Conservation (phyloP, 73 alveolate species). For the Paramecium pentaurelia region DNA sequence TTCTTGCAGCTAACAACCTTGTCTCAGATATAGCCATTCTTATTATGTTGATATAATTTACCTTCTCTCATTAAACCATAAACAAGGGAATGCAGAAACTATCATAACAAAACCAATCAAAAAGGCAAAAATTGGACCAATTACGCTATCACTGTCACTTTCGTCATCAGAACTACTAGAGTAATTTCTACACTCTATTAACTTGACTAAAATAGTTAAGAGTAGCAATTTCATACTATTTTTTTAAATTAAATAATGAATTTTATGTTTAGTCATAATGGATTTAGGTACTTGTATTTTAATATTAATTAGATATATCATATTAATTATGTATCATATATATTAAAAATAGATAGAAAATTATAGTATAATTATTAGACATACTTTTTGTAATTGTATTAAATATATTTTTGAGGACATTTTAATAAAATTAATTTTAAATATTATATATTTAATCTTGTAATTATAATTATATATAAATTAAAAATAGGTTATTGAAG, state of each 20-base stretch:
- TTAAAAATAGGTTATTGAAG: background rate
- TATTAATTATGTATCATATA: background rate
- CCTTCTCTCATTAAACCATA: conserved; percentile 18
- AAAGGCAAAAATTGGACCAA: background rate
- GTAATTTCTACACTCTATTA: background rate
- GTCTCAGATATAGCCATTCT: background rate
- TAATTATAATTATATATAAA: background rate
- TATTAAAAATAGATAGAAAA: background rate
- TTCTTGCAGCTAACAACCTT: background rate
- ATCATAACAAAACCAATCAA: background rate
- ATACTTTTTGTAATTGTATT: background rate
- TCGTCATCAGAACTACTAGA: background rate
- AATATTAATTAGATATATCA: background rate
- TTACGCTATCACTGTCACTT: background rate
- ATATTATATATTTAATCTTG: background rate
- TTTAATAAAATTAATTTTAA: background rate
- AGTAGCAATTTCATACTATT: background rate
- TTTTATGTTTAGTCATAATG: background rate
- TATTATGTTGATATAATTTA: background rate
- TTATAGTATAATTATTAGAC: too few relatives aligned
- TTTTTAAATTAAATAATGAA: background rate
- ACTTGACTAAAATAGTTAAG: background rate
- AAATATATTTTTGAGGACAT: background rate
- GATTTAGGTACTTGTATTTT: background rate
- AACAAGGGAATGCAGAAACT: background rate